Conservation (phyloP, 1,284 basidiomycete genomes). For the Sanghuangporus weigelae region DNA sequence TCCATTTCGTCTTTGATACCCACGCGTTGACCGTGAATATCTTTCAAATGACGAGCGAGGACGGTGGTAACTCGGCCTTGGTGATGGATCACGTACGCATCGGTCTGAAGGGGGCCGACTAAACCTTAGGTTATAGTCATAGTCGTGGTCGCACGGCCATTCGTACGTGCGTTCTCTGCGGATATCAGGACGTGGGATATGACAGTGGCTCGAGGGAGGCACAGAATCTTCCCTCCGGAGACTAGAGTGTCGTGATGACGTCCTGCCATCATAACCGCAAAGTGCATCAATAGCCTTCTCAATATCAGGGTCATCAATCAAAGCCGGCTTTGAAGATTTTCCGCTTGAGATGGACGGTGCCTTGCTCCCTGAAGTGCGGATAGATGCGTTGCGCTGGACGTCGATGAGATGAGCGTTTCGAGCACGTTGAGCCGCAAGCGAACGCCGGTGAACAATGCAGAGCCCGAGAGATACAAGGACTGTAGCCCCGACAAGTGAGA, state of each 20-base stretch:
- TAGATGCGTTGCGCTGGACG: background rate
- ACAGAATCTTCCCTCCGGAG: background rate
- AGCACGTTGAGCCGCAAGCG: slow-evolving; percentile 8
- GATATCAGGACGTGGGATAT: slow-evolving; percentile 8
- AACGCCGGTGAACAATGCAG: slow-evolving; percentile 14
- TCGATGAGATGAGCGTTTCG: slow-evolving; percentile 11
- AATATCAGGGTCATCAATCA: slow-evolving; percentile 7
- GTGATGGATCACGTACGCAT: background rate
- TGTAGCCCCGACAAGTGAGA: slow-evolving; percentile 38
- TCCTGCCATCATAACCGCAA: background rate
- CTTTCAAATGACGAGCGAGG: background rate
- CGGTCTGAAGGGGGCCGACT: background rate
- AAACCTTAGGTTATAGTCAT: background rate
- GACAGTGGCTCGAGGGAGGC: slow-evolving; percentile 1
- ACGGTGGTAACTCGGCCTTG: background rate
- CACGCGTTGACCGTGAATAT: background rate
- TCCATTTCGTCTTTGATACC: background rate
- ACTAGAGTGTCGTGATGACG: background rate
- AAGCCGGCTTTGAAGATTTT: background rate
- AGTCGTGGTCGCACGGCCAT: background rate
- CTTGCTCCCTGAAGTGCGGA: background rate
- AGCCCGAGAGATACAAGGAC: slow-evolving; percentile 27
- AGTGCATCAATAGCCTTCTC: slow-evolving; percentile 14
- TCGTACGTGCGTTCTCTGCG: slow-evolving; percentile 7
- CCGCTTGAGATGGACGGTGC: background rate